These are phyloP conservation scores for Tetrastigma voinierianum DNA, from an alignment of 164 flowering plant species.

Conservation along the genomic window DNA sequence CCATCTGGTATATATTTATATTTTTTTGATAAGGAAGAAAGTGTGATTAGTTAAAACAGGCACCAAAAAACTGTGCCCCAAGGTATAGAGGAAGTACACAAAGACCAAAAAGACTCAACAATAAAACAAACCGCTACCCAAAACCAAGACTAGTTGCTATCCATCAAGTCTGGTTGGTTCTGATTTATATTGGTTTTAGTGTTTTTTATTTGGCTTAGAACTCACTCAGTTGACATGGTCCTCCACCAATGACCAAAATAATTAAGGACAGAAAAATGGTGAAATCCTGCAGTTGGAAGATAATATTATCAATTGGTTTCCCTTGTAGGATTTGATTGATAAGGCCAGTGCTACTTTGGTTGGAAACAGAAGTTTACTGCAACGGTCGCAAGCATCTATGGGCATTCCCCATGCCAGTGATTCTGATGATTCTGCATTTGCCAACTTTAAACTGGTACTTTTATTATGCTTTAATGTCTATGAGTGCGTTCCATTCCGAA, in stretches of 20 bases:
- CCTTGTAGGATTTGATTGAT: constrained; percentile 78
- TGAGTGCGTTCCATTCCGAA: background rate
- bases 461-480: background rate
- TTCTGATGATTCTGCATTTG: constrained; percentile 59
- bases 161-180: background rate
- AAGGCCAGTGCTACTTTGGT: constrained; percentile 65
- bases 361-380: constrained; percentile 68
- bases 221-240: too few relatives aligned
- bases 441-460: constrained; percentile 73
- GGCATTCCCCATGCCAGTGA: constrained; percentile 46
- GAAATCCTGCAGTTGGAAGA: background rate
- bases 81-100: too few relatives aligned
- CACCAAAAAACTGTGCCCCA: too few relatives aligned
- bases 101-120: too few relatives aligned
- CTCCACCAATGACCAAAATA: background rate
- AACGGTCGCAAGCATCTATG: constrained; percentile 60
- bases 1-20: too few relatives aligned
- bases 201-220: too few relatives aligned
- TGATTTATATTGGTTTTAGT: too few relatives aligned
- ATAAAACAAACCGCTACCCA: too few relatives aligned
- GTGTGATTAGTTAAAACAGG: too few relatives aligned
- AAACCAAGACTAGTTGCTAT: too few relatives aligned
- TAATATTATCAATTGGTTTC: constrained; percentile 5
- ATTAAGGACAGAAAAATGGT: too few relatives aligned
- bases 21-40: too few relatives aligned